Conservation (phyloP, 768 basidiomycete genomes). For the Baorangia bicolor region DNA sequence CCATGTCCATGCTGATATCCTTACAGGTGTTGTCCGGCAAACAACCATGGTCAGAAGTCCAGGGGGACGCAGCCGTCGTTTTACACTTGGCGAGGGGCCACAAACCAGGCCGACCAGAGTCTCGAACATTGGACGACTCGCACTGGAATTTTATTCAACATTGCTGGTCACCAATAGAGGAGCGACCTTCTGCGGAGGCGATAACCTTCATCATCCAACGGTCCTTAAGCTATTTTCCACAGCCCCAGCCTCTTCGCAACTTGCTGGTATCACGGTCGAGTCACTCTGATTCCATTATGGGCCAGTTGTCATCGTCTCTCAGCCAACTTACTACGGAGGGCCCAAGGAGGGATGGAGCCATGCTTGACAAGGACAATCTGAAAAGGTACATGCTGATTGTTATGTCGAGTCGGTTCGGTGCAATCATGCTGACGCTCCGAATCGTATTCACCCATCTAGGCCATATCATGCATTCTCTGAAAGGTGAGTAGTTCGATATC, state of each 20-base stretch:
- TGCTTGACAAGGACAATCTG: not conserved
- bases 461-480: too few species aligned
- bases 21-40: conserved; percentile 25
- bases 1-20: not conserved
- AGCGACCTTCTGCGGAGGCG: not conserved
- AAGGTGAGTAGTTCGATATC: too few species aligned
- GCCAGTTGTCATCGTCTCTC: not conserved
- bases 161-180: conserved; percentile 2
- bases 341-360: too few species aligned
- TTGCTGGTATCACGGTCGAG: not conserved
- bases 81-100: conserved; percentile 3
- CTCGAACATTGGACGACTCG: not conserved
- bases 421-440: too few species aligned
- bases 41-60: conserved; percentile 11
- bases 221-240: not conserved
- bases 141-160: conserved; percentile 12
- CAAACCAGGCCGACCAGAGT: conserved; percentile 2
- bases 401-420: too few species aligned
- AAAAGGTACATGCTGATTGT: not conserved
- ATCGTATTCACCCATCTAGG: too few species aligned
- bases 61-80: not conserved
- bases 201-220: not conserved
- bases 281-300: not conserved
- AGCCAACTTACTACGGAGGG: too few species aligned
- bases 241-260: not conserved